phyloP scores from a whole-genome alignment of 257 asterid genomes.

The Osmanthus fragrans region DNA sequence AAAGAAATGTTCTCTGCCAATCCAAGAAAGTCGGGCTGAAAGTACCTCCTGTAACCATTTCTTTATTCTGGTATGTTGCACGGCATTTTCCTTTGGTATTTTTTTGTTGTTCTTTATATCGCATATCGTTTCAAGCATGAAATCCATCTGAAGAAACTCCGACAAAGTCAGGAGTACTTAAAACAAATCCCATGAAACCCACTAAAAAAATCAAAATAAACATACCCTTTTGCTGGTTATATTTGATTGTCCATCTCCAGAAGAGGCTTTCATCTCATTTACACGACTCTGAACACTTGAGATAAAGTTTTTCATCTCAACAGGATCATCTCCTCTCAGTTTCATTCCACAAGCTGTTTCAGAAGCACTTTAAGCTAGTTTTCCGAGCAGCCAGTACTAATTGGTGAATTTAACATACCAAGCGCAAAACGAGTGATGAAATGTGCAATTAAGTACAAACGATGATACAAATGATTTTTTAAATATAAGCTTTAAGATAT shows the following conservation, averaged over 20 bases:
- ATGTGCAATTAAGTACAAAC: neutral
- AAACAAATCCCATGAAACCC: conserved; percentile 19
- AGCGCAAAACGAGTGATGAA: neutral
- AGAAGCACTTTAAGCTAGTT: conserved; percentile 21
- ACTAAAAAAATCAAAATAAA: conserved; percentile 12
- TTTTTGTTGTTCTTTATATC: conserved; percentile 93
- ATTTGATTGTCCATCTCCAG: conserved; percentile 56
- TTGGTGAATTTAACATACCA: neutral
- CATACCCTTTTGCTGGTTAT: conserved; percentile 69
- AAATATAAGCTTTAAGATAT: neutral
- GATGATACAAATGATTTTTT: neutral
- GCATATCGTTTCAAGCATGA: conserved; percentile 84
- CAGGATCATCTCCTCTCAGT: conserved; percentile 91
- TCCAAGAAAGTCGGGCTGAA: neutral
- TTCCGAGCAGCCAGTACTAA: neutral
- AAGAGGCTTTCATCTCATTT: conserved; percentile 19
- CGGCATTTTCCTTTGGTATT: conserved; percentile 62
- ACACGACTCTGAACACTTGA: conserved; percentile 72
- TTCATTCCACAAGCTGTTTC: conserved; percentile 93
- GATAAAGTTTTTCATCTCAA: conserved; percentile 85
- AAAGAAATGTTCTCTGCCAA: neutral
- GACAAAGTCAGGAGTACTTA: conserved; percentile 21
- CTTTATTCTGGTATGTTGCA: conserved; percentile 73
- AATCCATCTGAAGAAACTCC: conserved; percentile 69
- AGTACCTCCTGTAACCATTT: conserved; percentile 91